phyloP scores from a whole-genome alignment of 2,329 filamentous ascomycete species.

The Verticillium albo-atrum region DNA sequence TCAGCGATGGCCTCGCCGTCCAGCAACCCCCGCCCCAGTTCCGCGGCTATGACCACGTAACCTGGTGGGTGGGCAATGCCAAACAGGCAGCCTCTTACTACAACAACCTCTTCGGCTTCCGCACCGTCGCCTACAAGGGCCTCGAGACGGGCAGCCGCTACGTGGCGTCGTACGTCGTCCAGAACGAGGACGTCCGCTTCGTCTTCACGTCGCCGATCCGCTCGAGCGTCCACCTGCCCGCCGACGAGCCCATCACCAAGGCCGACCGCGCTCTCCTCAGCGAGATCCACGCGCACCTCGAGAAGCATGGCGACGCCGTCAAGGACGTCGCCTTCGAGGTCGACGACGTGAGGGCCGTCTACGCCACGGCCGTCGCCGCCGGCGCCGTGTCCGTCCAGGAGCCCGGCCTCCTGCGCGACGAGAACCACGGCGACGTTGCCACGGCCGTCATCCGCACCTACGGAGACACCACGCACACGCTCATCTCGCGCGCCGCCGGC shows the following conservation, averaged over 20 bases:
- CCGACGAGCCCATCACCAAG: constrained; percentile 55
- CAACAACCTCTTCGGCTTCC: constrained; percentile 81
- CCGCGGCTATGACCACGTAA: constrained; percentile 85
- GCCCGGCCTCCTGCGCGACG: constrained; percentile 51
- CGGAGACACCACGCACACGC: constrained; percentile 90
- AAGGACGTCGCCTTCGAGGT: constrained; percentile 96
- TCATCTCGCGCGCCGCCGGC: constrained; percentile 62
- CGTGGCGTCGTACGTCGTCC: constrained; percentile 79
- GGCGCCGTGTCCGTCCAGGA: constrained; percentile 59
- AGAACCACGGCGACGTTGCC: constrained; percentile 61
- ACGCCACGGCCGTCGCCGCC: constrained; percentile 63
- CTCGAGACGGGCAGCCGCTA: constrained; percentile 82
- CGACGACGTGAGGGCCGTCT: constrained; percentile 80
- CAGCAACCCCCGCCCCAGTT: constrained; percentile 54
- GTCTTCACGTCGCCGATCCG: constrained; percentile 80
- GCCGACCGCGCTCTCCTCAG: constrained; percentile 62
- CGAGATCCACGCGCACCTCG: constrained; percentile 78
- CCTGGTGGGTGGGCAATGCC: constrained; percentile 95
- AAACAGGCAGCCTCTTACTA: constrained; percentile 93
- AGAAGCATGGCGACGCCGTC: constrained; percentile 86
- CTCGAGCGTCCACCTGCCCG: constrained; percentile 47
- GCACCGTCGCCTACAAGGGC: constrained; percentile 75
- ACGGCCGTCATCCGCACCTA: constrained; percentile 85
- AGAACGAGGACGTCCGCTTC: constrained; percentile 72
- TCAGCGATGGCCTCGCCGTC: constrained; percentile 46